Evolutionary conservation across 2,329 filamentous ascomycete species (phyloP), one percentile per base, ranked within the genome.

Genomic region (Colletotrichum sp.): DNA sequence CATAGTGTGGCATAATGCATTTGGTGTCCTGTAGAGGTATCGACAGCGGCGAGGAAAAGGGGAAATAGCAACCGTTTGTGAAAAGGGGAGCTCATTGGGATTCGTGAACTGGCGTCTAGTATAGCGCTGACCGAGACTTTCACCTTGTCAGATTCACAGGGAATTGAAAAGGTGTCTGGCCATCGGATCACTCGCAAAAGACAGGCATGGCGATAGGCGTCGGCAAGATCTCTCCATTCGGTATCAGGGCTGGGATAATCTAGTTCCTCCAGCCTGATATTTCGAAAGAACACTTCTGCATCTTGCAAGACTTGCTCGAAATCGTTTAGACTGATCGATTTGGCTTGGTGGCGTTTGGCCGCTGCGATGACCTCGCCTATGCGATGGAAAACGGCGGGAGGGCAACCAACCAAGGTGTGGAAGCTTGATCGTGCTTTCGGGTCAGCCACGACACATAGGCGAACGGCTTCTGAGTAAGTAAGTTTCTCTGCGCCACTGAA

Each of bases 401-500:
- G 82, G 8, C 82, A 83, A 2, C 81, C 82, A 0, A 82, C 77
- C 3, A 82, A 60, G 1, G 74, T 80, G 16, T 83, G 81, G 4
- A 83, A 71, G 39, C 77, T 79, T 59, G 49, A 26, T 15, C 65
- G 67, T 0, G 77, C 76, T 16, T 78, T 81, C 12, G 77, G 79
- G 16, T 79, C 75, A 10, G 81, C 78, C 5, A 75, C 26, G 4
- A 83, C 80, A 26, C 78, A 80, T n/a, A 72, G 63, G 13, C 80
- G 80, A 4, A 82, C 80, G 2, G 77, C 75, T 3, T 75, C 74
- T 0, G 80, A 77, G n/a, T 82, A 82, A 5, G 80, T 75, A 8
- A 83, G 79, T 34, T 83, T 82, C 59, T 83, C 81, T 1, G 82
- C 79, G 5, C 82, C 82, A n/a, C 80, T 82, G 67, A 83, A 81